Conservation (phyloP, 306 rosid genomes). For the Cyamopsis tetragonoloba region DNA sequence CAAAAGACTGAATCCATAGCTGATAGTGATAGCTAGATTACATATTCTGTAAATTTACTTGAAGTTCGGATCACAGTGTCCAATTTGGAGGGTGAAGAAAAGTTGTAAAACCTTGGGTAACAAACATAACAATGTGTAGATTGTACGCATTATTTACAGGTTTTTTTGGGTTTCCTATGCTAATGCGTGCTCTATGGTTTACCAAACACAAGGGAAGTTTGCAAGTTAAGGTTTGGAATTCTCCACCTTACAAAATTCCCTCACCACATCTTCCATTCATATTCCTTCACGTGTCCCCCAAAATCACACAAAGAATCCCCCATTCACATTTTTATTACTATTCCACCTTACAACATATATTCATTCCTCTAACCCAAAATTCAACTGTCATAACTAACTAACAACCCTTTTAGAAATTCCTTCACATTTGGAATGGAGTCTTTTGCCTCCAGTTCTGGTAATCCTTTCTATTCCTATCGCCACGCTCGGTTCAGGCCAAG, state of each 20-base stretch:
- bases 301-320: conserved; percentile 46
- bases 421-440: conserved; percentile 45
- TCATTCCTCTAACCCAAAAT: not conserved
- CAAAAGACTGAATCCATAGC: too few species aligned
- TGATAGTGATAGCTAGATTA: too few species aligned
- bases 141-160: conserved; percentile 5
- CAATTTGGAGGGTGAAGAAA: too few species aligned
- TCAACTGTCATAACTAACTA: not conserved
- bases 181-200: conserved; percentile 32
- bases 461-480: not conserved
- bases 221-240: conserved; percentile 33
- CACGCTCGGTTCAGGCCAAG: conserved; percentile 38
- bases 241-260: conserved; percentile 26
- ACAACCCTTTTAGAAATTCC: not conserved
- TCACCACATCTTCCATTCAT: conserved; percentile 15
- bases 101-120: too few species aligned
- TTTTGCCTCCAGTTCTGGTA: conserved; percentile 41
- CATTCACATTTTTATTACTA: conserved; percentile 12
- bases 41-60: too few species aligned
- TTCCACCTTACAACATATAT: conserved; percentile 2
- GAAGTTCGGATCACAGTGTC: too few species aligned
- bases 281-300: conserved; percentile 45
- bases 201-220: conserved; percentile 23
- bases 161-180: not conserved
- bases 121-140: not conserved